Percentiles rank a stretch among this genome's conserved stretches.
Conservation (phyloP, 148 eudicot species). For the Gaultheria prostrata region DNA sequence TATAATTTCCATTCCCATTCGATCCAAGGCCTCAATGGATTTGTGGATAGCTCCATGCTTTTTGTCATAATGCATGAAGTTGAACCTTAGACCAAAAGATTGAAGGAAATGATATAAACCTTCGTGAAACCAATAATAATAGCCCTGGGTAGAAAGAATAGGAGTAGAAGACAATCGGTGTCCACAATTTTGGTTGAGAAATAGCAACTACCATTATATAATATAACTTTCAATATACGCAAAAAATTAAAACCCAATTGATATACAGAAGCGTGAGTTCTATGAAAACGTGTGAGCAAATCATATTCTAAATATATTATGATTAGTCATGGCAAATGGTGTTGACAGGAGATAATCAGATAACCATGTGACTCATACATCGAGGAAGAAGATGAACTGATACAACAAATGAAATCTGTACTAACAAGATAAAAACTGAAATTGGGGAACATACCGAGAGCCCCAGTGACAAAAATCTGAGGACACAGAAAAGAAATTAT, state of each 20-base stretch:
- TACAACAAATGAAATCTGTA: neutral
- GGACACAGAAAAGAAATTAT: constrained; percentile 94
- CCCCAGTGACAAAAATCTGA: constrained; percentile 99
- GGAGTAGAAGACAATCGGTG: neutral
- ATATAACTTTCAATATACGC: neutral
- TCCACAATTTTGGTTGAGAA: neutral
- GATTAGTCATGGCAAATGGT: neutral
- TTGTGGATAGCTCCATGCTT: constrained; percentile 83
- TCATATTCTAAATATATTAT: too few species aligned
- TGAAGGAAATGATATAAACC: neutral
- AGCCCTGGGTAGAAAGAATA: too few species aligned
- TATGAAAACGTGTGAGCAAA: neutral
- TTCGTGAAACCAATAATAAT: too few species aligned
- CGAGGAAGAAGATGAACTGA: neutral
- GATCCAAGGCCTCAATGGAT: constrained; percentile 88
- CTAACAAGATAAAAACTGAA: neutral
- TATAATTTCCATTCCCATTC: constrained; percentile 85
- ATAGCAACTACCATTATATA: neutral
- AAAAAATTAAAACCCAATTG: neutral
- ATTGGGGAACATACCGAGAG: constrained; percentile 57
- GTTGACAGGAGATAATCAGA: neutral
- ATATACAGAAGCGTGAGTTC: neutral
- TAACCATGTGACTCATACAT: neutral
- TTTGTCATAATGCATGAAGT: constrained; percentile 70
- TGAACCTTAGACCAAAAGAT: constrained; percentile 53